Evolutionary conservation across 2,329 filamentous ascomycete genomes (phyloP), one percentile per base, ranked within the genome.

Genomic region (Colletotrichum eleusines): DNA sequence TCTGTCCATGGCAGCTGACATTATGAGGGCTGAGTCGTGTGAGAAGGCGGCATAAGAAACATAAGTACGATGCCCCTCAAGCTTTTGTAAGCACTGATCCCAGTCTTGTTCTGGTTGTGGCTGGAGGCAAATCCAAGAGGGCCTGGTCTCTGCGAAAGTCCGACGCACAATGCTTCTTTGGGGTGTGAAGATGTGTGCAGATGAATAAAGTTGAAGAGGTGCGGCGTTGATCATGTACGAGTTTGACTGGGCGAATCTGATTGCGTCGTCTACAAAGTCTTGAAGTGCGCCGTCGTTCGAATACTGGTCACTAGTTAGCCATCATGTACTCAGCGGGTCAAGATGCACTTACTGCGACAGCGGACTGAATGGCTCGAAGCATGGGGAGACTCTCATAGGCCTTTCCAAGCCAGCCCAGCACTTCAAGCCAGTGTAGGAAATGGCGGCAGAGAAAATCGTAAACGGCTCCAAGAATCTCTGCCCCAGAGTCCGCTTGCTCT

Each of bases 341-440:
- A 28, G 14, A 18, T 26, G 23, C 7, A 51, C 48, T 51, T 28
- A 51, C 48, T 28, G 48, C 48, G 26, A 5, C 48, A 28, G 23
- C 48, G 12, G 48, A 28, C 26, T 28, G 48, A 9, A 51, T 18
- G 28, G 48, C 14, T 3, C 48, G 48, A 51, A 51, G 48, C 48
- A 51, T 28, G 26, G 26, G 14, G 3, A 51, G 2, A 26, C 48
- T 61, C 55, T 71, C 66, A 23, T 53, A 61, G 5, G 42, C 50
- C 42, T 76, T 74, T 18, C 76, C 75, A 26, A 82, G 69, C 14
- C 81, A 72, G 59, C 77, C 78, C 7, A 84, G 74, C 7, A 77
- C 79, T 74, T 84, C 81, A 6, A 84, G 74, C 82, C 81, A 84
- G 68, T 84, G 75, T 1, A 85, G 80, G 53, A 84, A 76, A 71